Evolutionary conservation across 2,329 filamentous ascomycete species (phyloP), one percentile per base, ranked within the genome.

Genomic region (Penicillium frequentans): DNA sequence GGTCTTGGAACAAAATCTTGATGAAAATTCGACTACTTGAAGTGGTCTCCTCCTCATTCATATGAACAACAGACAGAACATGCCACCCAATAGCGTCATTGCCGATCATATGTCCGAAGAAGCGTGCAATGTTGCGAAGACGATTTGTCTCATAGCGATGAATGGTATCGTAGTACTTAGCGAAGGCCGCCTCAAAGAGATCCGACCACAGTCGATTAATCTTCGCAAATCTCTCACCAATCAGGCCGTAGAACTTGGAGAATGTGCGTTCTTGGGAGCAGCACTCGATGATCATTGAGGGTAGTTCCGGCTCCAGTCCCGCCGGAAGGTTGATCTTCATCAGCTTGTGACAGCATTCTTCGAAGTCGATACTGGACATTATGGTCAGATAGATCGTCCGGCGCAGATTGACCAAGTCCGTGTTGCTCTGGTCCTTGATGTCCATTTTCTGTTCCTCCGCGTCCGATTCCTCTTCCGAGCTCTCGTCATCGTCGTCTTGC

Each of bases 351-450:
- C 91, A 93, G 58, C 90, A 92, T 85, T 99, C 95, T 77, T 99
- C 95, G 55, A 96, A 96, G 57, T 96, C 91, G 64, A 95, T 91
- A 68, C 90, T 95, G 39, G 91, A 96, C 90, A 96, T 96, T 73
- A 99, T 96, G 11, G 93, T 99, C 60, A 99, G 82, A 75, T 99
- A 99, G 66, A 98, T 99, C 7, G 91, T 96, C 68, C 92, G 86
- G 58, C 95, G 89, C 50, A 99, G 81, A 70, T 96, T 96, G 72
- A 98, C 91, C 14, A 99, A 83, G 73, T 99, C 93, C 0, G 93
- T 93, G 69, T 99, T 99, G 62, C 90, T 96, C 78, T 96, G 92
- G 70, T 99, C 95, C 77, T 98, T 96, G 79, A 99, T 96, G 73
- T 99, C 95, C 75, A 98, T 83, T 21, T 89, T 89, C 70, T 89